These are phyloP conservation scores for Cystobasidiaceae sp. DNA, from an alignment of 1,284 basidiomycete genomes.

Conservation along the genomic window DNA sequence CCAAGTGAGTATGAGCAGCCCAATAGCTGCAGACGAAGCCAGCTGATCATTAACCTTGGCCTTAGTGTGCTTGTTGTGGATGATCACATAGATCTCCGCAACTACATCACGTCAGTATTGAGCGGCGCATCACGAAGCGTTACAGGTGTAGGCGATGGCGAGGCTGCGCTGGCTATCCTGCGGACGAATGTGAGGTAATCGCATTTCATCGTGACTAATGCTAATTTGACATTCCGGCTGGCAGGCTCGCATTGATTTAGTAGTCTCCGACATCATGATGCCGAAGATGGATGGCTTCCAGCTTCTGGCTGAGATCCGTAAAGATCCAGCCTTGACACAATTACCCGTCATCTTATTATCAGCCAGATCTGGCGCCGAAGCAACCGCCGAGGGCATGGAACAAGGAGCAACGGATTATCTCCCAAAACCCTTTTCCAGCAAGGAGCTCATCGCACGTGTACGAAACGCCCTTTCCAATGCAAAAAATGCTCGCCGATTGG, in stretches of 20 bases:
- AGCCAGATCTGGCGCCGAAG: slow-evolving; percentile 39
- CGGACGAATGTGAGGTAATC: slow-evolving; percentile 1
- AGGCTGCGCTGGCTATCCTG: slow-evolving; percentile 12
- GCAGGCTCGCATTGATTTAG: slow-evolving; percentile 15
- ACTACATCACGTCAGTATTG: slow-evolving; percentile 12
- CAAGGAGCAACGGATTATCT: slow-evolving; percentile 41
- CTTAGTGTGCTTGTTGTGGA: slow-evolving; percentile 25
- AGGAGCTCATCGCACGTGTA: slow-evolving; percentile 21
- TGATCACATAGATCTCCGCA: slow-evolving; percentile 15
- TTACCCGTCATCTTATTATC: slow-evolving; percentile 41
- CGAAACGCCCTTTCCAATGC: slow-evolving; percentile 13
- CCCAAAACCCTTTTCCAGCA: slow-evolving; percentile 19
- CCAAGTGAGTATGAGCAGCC: background rate
- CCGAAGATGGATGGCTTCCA: slow-evolving; percentile 36
- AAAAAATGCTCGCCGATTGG: slow-evolving; percentile 1
- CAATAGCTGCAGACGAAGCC: background rate
- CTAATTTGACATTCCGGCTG: background rate
- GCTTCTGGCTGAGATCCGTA: slow-evolving; percentile 34
- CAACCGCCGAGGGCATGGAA: slow-evolving; percentile 39
- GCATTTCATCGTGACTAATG: background rate
- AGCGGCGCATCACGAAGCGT: slow-evolving; percentile 8
- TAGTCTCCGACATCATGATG: slow-evolving; percentile 33
- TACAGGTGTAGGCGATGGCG: background rate
- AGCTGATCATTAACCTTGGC: background rate
- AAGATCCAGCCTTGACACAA: slow-evolving; percentile 27